Conservation (phyloP, 441 rosid genomes). For the Kokia cookei region DNA sequence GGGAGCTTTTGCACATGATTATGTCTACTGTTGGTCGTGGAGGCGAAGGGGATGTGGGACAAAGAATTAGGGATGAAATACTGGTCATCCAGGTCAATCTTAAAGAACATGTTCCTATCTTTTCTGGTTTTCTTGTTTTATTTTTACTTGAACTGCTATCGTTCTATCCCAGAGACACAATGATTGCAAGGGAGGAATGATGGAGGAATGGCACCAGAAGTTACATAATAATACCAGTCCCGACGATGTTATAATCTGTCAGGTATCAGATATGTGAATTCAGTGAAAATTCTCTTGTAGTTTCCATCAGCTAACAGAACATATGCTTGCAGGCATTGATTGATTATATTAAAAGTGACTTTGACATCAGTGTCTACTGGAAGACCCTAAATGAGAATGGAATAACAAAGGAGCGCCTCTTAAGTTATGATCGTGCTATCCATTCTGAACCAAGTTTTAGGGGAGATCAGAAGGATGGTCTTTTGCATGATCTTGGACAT, state of each 20-base stretch:
- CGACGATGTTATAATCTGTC: slow-evolving; percentile 95
- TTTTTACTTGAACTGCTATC: slow-evolving; percentile 17
- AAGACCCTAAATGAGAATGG: slow-evolving; percentile 94
- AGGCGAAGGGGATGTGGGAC: slow-evolving; percentile 99
- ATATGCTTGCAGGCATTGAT: slow-evolving; percentile 73
- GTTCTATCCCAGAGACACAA: slow-evolving; percentile 72
- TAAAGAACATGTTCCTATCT: slow-evolving; percentile 6
- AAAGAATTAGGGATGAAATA: slow-evolving; percentile 97
- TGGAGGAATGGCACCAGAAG: slow-evolving; percentile 99
- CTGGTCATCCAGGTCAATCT: slow-evolving; percentile 85
- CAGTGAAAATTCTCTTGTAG: slow-evolving; percentile 3
- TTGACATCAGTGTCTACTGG: slow-evolving; percentile 89
- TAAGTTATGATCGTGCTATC: slow-evolving; percentile 96
- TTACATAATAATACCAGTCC: slow-evolving; percentile 99
- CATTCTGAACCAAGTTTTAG: slow-evolving; percentile 83
- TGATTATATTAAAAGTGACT: slow-evolving; percentile 67
- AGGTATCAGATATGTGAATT: slow-evolving; percentile 46
- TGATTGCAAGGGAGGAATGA: slow-evolving; percentile 96
- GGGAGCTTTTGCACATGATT: slow-evolving; percentile 83
- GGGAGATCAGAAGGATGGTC: slow-evolving; percentile 80
- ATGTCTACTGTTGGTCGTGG: slow-evolving; percentile 98
- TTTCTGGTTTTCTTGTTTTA: slow-evolving; percentile 12
- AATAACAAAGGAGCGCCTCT: slow-evolving; percentile 85
- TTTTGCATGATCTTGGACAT: slow-evolving; percentile 86
- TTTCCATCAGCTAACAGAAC: slow-evolving; percentile 5